A percentile compares a stretch with the other conserved stretches of the same genome.
These are phyloP conservation scores for Dacryopinax spathularia DNA, from an alignment of 768 basidiomycete genomes.

Conservation along the genomic window DNA sequence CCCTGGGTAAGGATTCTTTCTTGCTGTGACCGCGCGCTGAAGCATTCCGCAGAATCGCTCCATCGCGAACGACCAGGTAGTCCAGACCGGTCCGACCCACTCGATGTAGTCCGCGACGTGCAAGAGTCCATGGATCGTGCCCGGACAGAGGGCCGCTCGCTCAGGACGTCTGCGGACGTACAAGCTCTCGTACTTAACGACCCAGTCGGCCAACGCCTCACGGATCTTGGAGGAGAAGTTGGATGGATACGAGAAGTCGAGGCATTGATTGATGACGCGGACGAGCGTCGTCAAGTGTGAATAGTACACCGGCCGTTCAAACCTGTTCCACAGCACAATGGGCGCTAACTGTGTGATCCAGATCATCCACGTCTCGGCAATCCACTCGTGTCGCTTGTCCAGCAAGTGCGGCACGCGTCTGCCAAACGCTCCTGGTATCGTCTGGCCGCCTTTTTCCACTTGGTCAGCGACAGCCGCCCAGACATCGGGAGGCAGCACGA, in stretches of 20 bases:
- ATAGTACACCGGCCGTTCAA: too few relatives aligned
- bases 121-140: slow-evolving; percentile 25
- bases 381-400: background rate
- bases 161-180: background rate
- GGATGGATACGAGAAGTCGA: background rate
- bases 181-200: slow-evolving; percentile 28
- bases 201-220: slow-evolving; percentile 3
- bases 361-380: background rate
- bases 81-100: slow-evolving; percentile 24
- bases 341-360: slow-evolving; percentile 7
- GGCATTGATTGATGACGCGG: background rate
- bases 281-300: background rate
- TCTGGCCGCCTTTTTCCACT: background rate
- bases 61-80: slow-evolving; percentile 27
- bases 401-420: slow-evolving; percentile 2
- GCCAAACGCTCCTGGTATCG: slow-evolving; percentile 8
- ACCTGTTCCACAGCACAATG: slow-evolving; percentile 3
- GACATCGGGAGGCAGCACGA: background rate
- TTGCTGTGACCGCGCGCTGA: slow-evolving; percentile 15
- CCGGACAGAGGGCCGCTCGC: slow-evolving; percentile 15
- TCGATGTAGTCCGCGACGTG: slow-evolving; percentile 24
- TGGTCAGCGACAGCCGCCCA: slow-evolving; percentile 7
- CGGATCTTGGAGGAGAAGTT: background rate
- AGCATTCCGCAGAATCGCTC: slow-evolving; percentile 26
- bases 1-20: slow-evolving; percentile 20